A percentile compares a stretch with the other conserved stretches of the same genome.
phyloP scores from a whole-genome alignment of 129 eudicot genomes.

The Flaveria bidentis region DNA sequence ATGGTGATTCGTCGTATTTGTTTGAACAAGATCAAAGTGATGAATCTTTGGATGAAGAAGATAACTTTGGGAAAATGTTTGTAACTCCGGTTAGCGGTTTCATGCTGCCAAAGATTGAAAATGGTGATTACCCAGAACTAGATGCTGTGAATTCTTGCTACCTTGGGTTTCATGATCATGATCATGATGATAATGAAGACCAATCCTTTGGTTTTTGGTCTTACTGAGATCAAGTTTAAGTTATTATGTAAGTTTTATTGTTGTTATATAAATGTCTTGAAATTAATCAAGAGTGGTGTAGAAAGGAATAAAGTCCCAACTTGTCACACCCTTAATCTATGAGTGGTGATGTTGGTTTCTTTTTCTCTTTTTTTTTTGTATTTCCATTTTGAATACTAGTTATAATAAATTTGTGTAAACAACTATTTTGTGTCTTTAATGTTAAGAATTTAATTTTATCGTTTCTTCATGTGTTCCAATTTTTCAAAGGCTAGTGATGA shows the following conservation, averaged over 20 bases:
- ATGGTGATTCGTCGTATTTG: slow-evolving; percentile 53
- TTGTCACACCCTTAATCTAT: slow-evolving; percentile 30
- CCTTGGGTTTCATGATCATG: slow-evolving; percentile 50
- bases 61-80: slow-evolving; percentile 44
- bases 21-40: slow-evolving; percentile 71
- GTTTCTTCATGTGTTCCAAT: background rate
- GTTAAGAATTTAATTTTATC: background rate
- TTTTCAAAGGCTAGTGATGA: background rate
- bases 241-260: slow-evolving; percentile 7
- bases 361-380: slow-evolving; percentile 13
- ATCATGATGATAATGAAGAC: slow-evolving; percentile 46
- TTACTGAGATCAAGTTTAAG: slow-evolving; percentile 45
- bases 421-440: slow-evolving; percentile 2
- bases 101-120: slow-evolving; percentile 45
- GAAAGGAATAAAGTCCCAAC: slow-evolving; percentile 37
- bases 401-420: background rate
- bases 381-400: slow-evolving; percentile 14
- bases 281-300: slow-evolving; percentile 25
- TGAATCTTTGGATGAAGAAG: slow-evolving; percentile 65
- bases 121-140: slow-evolving; percentile 35
- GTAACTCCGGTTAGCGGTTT: slow-evolving; percentile 35
- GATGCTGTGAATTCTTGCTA: slow-evolving; percentile 48
- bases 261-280: slow-evolving; percentile 20
- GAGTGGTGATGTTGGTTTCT: slow-evolving; percentile 23
- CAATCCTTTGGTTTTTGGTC: slow-evolving; percentile 70